A percentile compares a stretch with the other conserved stretches of the same genome.
Evolutionary conservation across 139 green algal species (phyloP).

Genomic region (Tetraselmis striata): DNA sequence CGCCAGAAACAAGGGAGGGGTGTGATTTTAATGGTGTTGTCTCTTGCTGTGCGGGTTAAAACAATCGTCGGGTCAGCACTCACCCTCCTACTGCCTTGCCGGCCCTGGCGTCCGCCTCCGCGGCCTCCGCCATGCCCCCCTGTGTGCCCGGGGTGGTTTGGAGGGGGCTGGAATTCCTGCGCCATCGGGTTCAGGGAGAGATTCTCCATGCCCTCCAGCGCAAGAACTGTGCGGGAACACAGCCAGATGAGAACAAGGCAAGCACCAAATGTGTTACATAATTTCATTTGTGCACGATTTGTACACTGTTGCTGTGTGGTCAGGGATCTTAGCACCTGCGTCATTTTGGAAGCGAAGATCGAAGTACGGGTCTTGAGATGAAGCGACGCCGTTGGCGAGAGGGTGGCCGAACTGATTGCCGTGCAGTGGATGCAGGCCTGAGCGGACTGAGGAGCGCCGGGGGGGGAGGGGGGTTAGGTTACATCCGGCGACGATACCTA

Average conservation of each 20-base stretch:
- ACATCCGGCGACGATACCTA: too few relatives aligned
- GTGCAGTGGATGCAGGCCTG: too few relatives aligned
- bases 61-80: constrained; percentile 3
- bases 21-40: too few relatives aligned
- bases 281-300: too few relatives aligned
- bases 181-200: constrained; percentile 16
- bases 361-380: neutral
- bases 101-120: neutral
- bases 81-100: neutral
- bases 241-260: too few relatives aligned
- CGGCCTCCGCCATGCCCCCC: neutral
- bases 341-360: neutral
- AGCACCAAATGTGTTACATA: too few relatives aligned
- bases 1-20: constrained; percentile 5
- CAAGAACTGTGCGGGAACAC: neutral
- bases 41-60: neutral
- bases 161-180: constrained; percentile 16
- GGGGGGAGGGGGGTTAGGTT: too few relatives aligned
- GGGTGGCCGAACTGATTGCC: too few relatives aligned
- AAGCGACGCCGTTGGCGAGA: neutral
- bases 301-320: too few relatives aligned
- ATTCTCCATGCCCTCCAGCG: constrained; percentile 10
- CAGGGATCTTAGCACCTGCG: neutral
- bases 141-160: neutral
- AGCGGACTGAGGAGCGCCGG: too few relatives aligned